Evolutionary conservation across 1,139 yeast species (phyloP), one percentile per base, ranked within the genome.

Genomic region (Saccharomyces hybrid): DNA sequence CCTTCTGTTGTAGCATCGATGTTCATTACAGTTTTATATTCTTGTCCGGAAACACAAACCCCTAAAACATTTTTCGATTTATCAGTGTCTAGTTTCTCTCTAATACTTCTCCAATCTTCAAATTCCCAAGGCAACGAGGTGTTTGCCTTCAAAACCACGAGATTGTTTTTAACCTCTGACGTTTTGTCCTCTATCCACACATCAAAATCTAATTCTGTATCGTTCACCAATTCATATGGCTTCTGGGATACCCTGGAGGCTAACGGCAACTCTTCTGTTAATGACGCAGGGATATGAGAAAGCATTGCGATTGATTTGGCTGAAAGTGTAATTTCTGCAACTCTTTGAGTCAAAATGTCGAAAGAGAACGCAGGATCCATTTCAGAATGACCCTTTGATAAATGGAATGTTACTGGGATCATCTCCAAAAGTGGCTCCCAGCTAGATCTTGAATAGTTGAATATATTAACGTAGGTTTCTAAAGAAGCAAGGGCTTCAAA

Each of bases 391-490:
- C 73, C 70, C 58, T 78, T 80, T 0, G 87, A 76, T 1, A 87
- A 82, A 67, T 88, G 90, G 16, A 90, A 70, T 0, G 90, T 84
- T 53, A 93, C 75, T 9, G 91, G 86, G 88, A 96, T 88, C 0
- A 93, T 84, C 64, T 95, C 99, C 51, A 93, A 70, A 50, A 95
- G 74, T 0, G 99, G 98, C 64, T 95, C 99, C 99, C 99, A 95
- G 0, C 95, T 82, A 0, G 98, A 90, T 61, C 89, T 83, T 0
- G 97, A 82, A 67, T 91, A 91, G 68, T 93, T 93, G 75, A 86
- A 93, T 26, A 91, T 83, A 68, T 91, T 93, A 11, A 87, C 79
- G 60, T 76, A 82, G 0, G 90, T 79, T 61, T 84, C 88, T 31
- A 91, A 71, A 31, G 82, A 82, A 0, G 86, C 77, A 58, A 84